phyloP scores from a whole-genome alignment of 305 asterid genomes.

The Fraxinus angustifolia region DNA sequence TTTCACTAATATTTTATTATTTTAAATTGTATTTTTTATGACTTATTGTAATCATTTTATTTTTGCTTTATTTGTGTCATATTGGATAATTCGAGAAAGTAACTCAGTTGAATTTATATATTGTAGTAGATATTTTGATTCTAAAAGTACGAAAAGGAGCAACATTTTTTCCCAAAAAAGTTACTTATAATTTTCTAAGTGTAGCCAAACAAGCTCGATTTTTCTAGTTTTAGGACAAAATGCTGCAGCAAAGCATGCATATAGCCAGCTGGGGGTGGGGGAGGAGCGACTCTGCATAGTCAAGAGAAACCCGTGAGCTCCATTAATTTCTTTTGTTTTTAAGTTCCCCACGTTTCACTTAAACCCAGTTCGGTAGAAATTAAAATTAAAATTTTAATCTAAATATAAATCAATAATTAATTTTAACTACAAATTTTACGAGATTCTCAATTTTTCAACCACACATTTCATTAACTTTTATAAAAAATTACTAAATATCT shows the following conservation, averaged over 20 bases:
- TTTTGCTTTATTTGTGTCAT: no score
- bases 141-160: background rate
- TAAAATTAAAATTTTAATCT: no score
- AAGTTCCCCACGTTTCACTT: background rate
- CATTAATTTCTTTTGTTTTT: background rate
- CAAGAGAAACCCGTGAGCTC: background rate
- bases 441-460: no score
- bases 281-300: background rate
- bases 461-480: no score
- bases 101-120: no score
- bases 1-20: background rate
- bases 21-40: background rate
- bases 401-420: no score
- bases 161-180: background rate
- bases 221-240: background rate
- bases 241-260: background rate
- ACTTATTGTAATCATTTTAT: no score
- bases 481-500: no score
- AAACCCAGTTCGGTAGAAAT: no score
- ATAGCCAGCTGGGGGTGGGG: background rate
- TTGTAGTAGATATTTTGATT: background rate
- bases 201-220: background rate
- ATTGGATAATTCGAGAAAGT: background rate
- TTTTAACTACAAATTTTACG: no score
- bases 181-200: background rate